Base-by-base conservation (phyloP, 768 basidiomycete species). In the Macrolepiota dolichaula region DNA sequence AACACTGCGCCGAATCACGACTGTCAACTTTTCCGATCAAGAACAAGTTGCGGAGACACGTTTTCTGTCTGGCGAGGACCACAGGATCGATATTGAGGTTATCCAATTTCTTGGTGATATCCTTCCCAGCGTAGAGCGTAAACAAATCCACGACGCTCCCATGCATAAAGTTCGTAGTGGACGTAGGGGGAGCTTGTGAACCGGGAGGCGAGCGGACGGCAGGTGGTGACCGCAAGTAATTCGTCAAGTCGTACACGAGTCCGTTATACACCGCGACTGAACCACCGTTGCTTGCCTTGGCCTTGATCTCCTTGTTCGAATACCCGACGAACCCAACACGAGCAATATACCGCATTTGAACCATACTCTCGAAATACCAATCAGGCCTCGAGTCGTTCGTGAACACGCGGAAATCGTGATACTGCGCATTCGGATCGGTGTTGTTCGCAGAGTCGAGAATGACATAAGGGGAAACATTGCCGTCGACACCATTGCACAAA, bases 361-460 rank as follows among this genome's bases (percentile, higher is more conserved):
- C 91, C 97, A 99, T 98, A 62, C 79, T 81, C 76, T 98, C 91
- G 65, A 91, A 95, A 73, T 98, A 99, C 97, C 97, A 99, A 70
- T 99, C 97, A 0, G 97, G 96, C 9, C 97, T 85, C 0, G 90
- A 89, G 69, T 98, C 96, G 62, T 87, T 90, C 37, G 88, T 89
- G 70, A 80, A 87, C 0, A 88, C 88, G 17, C 96, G 91, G 85
- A 99, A 99, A 71, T 99, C 96, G 72, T 98, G 97, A 71, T 98
- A 99, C 67, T 86, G 79, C 0, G 89, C 79, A 67, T 95, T 91
- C 17, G 76, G 69, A 63, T 92, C 88, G 22, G 88, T 85, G 69
- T 83, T 82, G 76, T 98, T 99, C 65, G 79, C 79, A 5, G 91
- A 83, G 67, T 86, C 84, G 63, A 96, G 79, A 1, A 82, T 80